Conservation (phyloP, 1,284 basidiomycete species). For the Heterobasidion annosum region DNA sequence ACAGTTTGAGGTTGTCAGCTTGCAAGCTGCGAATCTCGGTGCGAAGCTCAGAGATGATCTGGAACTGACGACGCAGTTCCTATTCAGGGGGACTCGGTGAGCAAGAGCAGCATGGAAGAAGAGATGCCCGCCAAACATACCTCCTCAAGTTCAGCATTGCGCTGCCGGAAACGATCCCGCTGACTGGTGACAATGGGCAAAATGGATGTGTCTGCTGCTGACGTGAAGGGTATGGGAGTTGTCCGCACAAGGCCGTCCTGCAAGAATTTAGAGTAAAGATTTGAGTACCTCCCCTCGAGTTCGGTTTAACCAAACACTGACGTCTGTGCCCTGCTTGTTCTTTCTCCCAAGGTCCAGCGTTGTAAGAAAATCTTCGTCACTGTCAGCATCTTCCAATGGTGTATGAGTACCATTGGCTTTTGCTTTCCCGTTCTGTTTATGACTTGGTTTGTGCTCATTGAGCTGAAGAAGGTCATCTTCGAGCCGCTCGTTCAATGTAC, state of each 20-base stretch:
- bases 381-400: conserved; percentile 8
- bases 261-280: not conserved
- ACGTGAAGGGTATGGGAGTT: conserved; percentile 60
- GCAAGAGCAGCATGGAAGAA: conserved; percentile 1
- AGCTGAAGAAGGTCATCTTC: conserved; percentile 87
- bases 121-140: conserved; percentile 27
- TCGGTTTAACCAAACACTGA: not conserved
- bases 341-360: conserved; percentile 67
- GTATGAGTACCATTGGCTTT: conserved; percentile 13
- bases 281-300: not conserved
- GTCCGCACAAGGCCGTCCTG: conserved; percentile 38
- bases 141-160: conserved; percentile 96
- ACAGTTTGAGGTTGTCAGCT: conserved; percentile 88
- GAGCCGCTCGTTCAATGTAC: conserved; percentile 76
- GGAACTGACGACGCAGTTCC: conserved; percentile 92
- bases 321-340: conserved; percentile 21
- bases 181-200: conserved; percentile 95
- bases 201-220: conserved; percentile 83
- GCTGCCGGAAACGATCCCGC: conserved; percentile 88
- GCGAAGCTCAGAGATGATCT: conserved; percentile 85
- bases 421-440: conserved; percentile 24
- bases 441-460: conserved; percentile 43
- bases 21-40: conserved; percentile 85
- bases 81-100: conserved; percentile 19
- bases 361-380: conserved; percentile 40